Conservation (phyloP, 2,329 filamentous ascomycete genomes). For the Hawksworthiomyces lignivorus region DNA sequence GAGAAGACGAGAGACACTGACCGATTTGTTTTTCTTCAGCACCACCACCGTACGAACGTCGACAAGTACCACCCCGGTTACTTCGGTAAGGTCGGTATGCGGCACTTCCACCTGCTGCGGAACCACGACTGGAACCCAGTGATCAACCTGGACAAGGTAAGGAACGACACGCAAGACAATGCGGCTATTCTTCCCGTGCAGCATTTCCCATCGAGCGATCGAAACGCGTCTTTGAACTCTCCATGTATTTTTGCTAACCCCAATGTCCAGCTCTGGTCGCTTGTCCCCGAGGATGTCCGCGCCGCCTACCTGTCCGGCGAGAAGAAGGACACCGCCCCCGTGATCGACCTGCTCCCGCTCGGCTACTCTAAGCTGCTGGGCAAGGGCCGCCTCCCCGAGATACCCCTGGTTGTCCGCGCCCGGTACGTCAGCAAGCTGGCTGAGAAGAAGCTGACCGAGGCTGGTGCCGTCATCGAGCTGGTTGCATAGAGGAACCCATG, state of each 20-base stretch:
- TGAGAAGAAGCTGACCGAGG: conserved; percentile 98
- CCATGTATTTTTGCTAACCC: too few species aligned
- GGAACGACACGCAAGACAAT: too few species aligned
- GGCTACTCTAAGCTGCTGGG: conserved; percentile 99
- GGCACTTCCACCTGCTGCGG: conserved; percentile 92
- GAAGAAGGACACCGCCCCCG: conserved; percentile 87
- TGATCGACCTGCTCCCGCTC: conserved; percentile 93
- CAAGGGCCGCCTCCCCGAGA: conserved; percentile 90
- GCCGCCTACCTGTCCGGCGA: conserved; percentile 76
- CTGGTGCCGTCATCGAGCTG: conserved; percentile 91
- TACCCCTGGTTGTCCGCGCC: conserved; percentile 90
- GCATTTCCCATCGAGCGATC: too few species aligned
- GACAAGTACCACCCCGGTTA: conserved; percentile 95
- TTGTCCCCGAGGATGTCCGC: conserved; percentile 87
- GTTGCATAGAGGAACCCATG: too few species aligned
- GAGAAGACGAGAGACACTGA: too few species aligned
- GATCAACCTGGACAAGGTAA: conserved; percentile 96
- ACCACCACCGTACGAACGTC: conserved; percentile 89
- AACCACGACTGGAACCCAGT: conserved; percentile 98
- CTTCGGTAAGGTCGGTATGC: conserved; percentile 96
- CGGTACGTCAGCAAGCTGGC: conserved; percentile 93
- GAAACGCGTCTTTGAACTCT: too few species aligned
- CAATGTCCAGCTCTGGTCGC: conserved; percentile 75
- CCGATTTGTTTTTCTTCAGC: conserved; percentile 32
- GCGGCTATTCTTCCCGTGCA: too few species aligned